A percentile compares a stretch with the other conserved stretches of the same genome.
These are phyloP conservation scores for Gracilaria gracilis DNA, from an alignment of 23 red algal genomes.

Conservation along the genomic window DNA sequence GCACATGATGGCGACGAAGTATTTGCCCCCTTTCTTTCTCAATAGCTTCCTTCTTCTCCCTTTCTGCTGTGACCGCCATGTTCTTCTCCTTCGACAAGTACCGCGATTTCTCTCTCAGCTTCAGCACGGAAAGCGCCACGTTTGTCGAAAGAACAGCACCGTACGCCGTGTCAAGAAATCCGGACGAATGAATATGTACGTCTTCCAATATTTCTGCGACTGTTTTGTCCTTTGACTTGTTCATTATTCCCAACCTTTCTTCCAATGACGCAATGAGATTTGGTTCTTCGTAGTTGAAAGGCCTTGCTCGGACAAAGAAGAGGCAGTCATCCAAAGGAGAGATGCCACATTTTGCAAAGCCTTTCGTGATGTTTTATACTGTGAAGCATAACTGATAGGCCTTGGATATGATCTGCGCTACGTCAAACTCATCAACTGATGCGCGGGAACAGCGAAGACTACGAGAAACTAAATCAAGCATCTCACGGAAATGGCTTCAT, in stretches of 20 bases:
- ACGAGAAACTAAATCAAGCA: no score
- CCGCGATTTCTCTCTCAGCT: not conserved
- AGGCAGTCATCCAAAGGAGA: not conserved
- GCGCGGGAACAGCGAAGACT: no score
- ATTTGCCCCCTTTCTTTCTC: no score
- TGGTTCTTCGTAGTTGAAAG: not conserved
- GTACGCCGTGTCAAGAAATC: not conserved
- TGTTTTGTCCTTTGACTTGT: not conserved
- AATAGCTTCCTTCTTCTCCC: not conserved
- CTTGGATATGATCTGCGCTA: no score
- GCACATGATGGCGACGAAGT: no score
- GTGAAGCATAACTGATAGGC: no score
- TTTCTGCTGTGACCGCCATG: not conserved
- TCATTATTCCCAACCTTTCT: not conserved
- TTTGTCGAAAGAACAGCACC: not conserved
- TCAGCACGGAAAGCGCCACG: not conserved
- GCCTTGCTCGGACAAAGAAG: not conserved
- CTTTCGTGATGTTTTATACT: no score
- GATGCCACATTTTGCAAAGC: not conserved
- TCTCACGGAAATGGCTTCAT: slow-evolving; percentile 3
- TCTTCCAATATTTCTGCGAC: not conserved
- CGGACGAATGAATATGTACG: slow-evolving; percentile 7
- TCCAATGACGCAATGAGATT: not conserved
- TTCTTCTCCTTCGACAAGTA: no score
- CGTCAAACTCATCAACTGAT: no score